phyloP scores from a whole-genome alignment of 148 eudicot genomes.

The Chenopodium formosanum region DNA sequence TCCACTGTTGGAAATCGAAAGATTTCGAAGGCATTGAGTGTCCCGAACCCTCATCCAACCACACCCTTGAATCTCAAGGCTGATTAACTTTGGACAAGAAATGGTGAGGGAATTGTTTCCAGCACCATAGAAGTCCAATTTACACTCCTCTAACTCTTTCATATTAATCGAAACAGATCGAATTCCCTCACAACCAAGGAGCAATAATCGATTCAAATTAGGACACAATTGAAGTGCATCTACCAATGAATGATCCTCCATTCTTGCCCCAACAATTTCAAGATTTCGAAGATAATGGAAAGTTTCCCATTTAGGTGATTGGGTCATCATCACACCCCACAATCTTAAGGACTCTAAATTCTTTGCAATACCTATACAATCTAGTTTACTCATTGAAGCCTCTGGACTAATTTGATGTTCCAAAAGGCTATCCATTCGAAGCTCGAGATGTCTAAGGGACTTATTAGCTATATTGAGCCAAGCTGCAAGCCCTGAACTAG shows the following conservation, averaged over 20 bases:
- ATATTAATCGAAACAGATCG: conserved; percentile 49
- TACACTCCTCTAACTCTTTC: conserved; percentile 66
- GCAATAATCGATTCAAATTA: conserved; percentile 55
- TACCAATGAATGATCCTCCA: conserved; percentile 60
- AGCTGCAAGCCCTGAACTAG: conserved; percentile 53
- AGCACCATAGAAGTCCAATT: conserved; percentile 67
- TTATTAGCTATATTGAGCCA: conserved; percentile 55
- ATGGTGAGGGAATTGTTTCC: conserved; percentile 58
- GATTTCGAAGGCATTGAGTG: conserved; percentile 53
- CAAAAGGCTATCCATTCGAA: conserved; percentile 67
- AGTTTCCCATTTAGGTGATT: conserved; percentile 71
- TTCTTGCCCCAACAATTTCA: conserved; percentile 77
- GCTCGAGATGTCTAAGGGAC: conserved; percentile 68
- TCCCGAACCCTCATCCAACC: conserved; percentile 64
- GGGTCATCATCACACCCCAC: conserved; percentile 88
- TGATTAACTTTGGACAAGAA: conserved; percentile 54
- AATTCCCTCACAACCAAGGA: conserved; percentile 86
- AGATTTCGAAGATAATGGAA: conserved; percentile 62
- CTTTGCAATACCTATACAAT: conserved; percentile 54
- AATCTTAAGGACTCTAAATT: conserved; percentile 71
- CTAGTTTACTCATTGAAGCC: conserved; percentile 47
- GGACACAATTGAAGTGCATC: conserved; percentile 75
- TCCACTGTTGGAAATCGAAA: conserved; percentile 67
- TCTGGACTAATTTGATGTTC: conserved; percentile 34
- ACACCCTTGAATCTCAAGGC: conserved; percentile 84